Percentiles rank a stretch among this genome's conserved stretches.
Conservation (phyloP, 2,329 filamentous ascomycete species). For the Neurospora sp. region DNA sequence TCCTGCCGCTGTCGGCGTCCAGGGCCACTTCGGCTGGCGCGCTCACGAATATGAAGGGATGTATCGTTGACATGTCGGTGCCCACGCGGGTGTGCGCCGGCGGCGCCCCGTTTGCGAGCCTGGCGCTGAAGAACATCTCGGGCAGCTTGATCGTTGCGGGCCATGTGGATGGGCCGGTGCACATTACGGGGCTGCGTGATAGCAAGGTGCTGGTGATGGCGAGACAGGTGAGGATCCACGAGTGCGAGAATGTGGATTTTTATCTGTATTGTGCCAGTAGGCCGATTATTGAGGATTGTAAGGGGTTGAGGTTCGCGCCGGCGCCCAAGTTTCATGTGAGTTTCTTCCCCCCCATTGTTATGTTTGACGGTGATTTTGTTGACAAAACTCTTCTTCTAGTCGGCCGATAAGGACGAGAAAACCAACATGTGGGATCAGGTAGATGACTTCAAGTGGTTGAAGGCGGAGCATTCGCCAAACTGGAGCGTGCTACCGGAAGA, state of each 20-base stretch:
- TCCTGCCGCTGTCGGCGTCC: constrained; percentile 61
- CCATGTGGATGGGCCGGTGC: constrained; percentile 67
- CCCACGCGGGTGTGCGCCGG: constrained; percentile 36
- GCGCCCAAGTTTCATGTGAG: constrained; percentile 62
- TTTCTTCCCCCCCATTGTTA: constrained; percentile 12
- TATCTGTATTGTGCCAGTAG: constrained; percentile 75
- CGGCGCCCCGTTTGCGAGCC: constrained; percentile 58
- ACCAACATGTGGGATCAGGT: constrained; percentile 79
- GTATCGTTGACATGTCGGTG: constrained; percentile 72
- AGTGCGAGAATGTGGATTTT: constrained; percentile 69
- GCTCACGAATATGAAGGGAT: constrained; percentile 57
- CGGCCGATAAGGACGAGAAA: constrained; percentile 20
- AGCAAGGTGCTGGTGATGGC: constrained; percentile 71
- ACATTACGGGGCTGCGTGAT: constrained; percentile 66
- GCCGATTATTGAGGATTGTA: constrained; percentile 91
- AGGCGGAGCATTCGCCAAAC: constrained; percentile 75
- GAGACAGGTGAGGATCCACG: constrained; percentile 88
- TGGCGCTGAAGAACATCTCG: constrained; percentile 57
- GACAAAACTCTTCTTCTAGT: constrained; percentile 3
- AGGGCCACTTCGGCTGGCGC: constrained; percentile 65
- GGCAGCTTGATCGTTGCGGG: constrained; percentile 69
- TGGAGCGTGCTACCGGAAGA: constrained; percentile 62
- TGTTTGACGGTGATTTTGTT: constrained; percentile 12
- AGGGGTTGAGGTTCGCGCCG: constrained; percentile 66
- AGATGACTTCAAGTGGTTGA: constrained; percentile 97